Conservation (phyloP, 2,329 filamentous ascomycete species). For the Neonectria sp. region DNA sequence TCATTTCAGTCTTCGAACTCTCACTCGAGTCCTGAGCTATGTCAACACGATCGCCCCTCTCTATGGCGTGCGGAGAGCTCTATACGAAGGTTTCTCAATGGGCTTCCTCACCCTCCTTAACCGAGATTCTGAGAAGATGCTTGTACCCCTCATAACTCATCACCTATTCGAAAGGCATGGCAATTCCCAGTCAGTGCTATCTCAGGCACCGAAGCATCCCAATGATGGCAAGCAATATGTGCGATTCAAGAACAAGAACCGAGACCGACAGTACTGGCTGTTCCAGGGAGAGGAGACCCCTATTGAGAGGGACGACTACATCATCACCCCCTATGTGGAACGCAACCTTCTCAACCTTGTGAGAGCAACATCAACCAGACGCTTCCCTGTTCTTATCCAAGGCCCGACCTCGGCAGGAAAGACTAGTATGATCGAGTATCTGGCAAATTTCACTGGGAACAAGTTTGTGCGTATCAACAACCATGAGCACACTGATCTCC, state of each 20-base stretch:
- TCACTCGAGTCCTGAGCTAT: constrained; percentile 92
- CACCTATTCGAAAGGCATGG: constrained; percentile 80
- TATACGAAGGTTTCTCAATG: constrained; percentile 98
- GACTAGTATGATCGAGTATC: constrained; percentile 99
- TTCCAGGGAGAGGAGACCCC: constrained; percentile 77
- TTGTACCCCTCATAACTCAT: constrained; percentile 85
- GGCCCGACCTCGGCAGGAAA: constrained; percentile 98
- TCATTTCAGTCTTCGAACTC: constrained; percentile 95
- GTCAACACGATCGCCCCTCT: constrained; percentile 86
- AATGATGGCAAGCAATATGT: constrained; percentile 84
- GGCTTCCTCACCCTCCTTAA: constrained; percentile 94
- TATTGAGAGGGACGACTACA: constrained; percentile 88
- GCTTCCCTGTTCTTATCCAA: constrained; percentile 95
- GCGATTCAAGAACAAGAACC: constrained; percentile 77
- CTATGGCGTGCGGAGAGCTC: constrained; percentile 87
- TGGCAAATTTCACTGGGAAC: constrained; percentile 97
- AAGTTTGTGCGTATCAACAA: constrained; percentile 99
- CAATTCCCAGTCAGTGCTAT: constrained; percentile 80
- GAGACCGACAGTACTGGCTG: constrained; percentile 88
- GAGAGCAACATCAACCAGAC: constrained; percentile 89
- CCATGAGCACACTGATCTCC: constrained; percentile 97
- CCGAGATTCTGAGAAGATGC: constrained; percentile 82
- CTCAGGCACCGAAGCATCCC: constrained; percentile 83
- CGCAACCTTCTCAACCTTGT: constrained; percentile 96
- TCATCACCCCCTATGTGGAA: constrained; percentile 95